Evolutionary conservation across 495 filamentous ascomycete species (phyloP).

Genomic region (Talaromyces proteolyticus): DNA sequence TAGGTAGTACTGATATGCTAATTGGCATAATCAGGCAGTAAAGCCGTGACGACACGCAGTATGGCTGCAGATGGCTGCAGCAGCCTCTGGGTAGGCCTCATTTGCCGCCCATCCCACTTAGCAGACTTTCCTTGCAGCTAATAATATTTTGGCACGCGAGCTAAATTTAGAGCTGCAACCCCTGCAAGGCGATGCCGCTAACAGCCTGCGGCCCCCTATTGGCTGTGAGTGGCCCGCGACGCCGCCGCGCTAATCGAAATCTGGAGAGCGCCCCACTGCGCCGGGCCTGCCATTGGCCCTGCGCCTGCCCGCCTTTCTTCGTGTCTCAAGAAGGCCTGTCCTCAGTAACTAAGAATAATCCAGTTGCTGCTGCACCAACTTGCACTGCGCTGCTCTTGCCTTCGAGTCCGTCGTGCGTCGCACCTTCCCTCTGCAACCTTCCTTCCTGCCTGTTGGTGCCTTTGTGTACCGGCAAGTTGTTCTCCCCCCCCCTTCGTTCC

Average conservation of each 20-base stretch:
- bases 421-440: too few relatives aligned
- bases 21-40: too few relatives aligned
- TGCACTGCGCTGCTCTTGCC: too few relatives aligned
- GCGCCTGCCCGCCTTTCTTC: slow-evolving; percentile 25
- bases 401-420: too few relatives aligned
- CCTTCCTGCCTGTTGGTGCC: too few relatives aligned
- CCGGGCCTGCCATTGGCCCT: slow-evolving; percentile 11
- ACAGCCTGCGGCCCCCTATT: background rate
- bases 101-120: background rate
- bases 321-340: slow-evolving; percentile 19
- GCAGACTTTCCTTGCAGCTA: background rate
- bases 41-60: too few relatives aligned
- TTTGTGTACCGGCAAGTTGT: too few relatives aligned
- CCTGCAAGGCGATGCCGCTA: slow-evolving; percentile 4
- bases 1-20: too few relatives aligned
- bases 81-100: background rate
- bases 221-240: background rate
- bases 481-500: too few relatives aligned
- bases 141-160: too few relatives aligned
- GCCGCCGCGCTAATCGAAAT: too few relatives aligned
- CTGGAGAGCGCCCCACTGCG: background rate
- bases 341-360: slow-evolving; percentile 10
- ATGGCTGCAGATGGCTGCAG: background rate
- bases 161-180: slow-evolving; percentile 5
- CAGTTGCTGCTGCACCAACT: too few relatives aligned